A percentile compares a stretch with the other conserved stretches of the same genome.
These are phyloP conservation scores for Verticillium dahliae DNA, from an alignment of 2,329 filamentous ascomycete species.

Conservation along the genomic window DNA sequence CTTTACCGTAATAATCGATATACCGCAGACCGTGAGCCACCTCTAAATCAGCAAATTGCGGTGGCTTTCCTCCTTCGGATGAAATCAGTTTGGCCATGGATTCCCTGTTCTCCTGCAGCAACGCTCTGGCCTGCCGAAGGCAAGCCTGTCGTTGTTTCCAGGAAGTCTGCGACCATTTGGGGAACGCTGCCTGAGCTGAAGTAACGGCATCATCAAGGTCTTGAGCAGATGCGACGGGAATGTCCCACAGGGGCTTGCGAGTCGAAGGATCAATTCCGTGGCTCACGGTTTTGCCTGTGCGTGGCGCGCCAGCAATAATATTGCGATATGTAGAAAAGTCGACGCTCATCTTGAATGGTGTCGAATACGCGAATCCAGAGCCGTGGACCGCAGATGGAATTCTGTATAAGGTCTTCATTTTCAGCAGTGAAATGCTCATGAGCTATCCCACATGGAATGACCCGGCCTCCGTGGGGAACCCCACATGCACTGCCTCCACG, in stretches of 20 bases:
- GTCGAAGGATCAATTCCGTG: neutral
- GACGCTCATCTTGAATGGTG: neutral
- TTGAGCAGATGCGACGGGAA: conserved; percentile 31
- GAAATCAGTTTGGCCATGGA: neutral
- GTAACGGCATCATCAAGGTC: conserved; percentile 39
- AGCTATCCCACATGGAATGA: too few relatives aligned
- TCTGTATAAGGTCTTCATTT: too few relatives aligned
- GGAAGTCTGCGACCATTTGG: conserved; percentile 35
- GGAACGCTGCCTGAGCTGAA: conserved; percentile 37
- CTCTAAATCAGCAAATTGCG: neutral
- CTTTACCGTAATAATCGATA: neutral
- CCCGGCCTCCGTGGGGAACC: too few relatives aligned
- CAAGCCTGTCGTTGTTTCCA: neutral
- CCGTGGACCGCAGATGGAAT: too few relatives aligned
- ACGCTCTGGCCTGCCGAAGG: neutral
- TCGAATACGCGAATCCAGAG: neutral
- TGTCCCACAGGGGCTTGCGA: conserved; percentile 26
- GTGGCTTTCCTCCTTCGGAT: neutral
- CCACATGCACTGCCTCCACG: too few relatives aligned
- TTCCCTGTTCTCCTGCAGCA: neutral
- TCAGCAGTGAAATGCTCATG: neutral
- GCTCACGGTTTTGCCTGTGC: neutral
- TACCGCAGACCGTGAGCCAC: neutral
- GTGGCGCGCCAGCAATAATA: neutral
- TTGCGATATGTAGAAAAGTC: neutral